Evolutionary conservation across 2,329 filamentous ascomycete genomes (phyloP), one percentile per base, ranked within the genome.

Genomic region (Penicillium digitatum): DNA sequence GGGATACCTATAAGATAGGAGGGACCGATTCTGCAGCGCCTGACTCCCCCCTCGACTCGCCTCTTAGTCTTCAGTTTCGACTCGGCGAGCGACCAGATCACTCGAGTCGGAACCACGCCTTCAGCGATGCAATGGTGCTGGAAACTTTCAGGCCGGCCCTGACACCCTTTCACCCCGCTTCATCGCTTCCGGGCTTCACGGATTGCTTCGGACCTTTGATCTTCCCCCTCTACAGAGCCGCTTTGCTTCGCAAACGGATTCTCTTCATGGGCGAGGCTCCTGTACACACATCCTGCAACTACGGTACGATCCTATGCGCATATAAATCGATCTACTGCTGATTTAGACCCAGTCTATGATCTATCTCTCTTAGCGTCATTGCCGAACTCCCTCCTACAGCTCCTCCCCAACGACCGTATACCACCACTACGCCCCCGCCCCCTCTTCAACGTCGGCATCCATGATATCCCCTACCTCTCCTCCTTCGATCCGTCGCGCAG

Each of bases 311-410:
- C 10, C 42, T 45, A 40, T 16, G 12, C 14, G 14, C 29, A 35
- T 18, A 40, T 12, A 34, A 34, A 37, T 35, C 9, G 29, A 45
- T 22, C 47, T 43, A 7, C 52, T 67, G 48, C 73, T 66, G 54
- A 65, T 59, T 24, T 58, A 34, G 14, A 29, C 49, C 11, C 60
- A 93, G 94, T 97, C 59, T 99, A 97, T 75, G 86, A 94, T 70
- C 83, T 97, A 48, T 96, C 93, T n/a, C 82, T 97, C 51, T 80
- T 99, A 32, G 91, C 92, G 42, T 95, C 91, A 63, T 87, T 97
- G 40, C 91, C 94, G 27, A 80, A 87, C 35, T 85, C 87, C 29
- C 82, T 91, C 40, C 79, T 82, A 54, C 85, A 91, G 48, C 76
- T 87, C 14, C 78, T 96, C n/a, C 83, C 87, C 20, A 71, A 82